These are phyloP conservation scores for Eucalyptus globulus DNA, from an alignment of 345 rosid genomes.

Conservation along the genomic window DNA sequence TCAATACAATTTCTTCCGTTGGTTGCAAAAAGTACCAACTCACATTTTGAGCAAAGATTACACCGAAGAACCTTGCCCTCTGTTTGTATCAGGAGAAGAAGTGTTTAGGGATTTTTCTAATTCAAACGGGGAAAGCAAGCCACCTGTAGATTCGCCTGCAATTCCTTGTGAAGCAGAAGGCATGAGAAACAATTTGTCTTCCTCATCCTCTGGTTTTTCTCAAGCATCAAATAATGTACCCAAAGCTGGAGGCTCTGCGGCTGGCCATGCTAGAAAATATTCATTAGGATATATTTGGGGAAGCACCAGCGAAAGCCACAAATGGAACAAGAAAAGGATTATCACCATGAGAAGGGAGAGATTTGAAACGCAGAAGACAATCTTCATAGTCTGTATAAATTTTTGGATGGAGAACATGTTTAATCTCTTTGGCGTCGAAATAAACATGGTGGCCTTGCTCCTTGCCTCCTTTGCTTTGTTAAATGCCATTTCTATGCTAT, in stretches of 20 bases:
- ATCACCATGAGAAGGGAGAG: constrained; percentile 71
- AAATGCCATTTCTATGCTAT: constrained; percentile 76
- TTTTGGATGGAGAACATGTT: constrained; percentile 90
- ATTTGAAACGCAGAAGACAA: constrained; percentile 65
- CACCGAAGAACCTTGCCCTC: constrained; percentile 91
- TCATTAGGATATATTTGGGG: constrained; percentile 87
- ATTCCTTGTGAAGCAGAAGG: constrained; percentile 15
- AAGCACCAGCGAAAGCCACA: constrained; percentile 66
- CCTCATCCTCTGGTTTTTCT: constrained; percentile 22
- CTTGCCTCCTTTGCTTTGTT: constrained; percentile 82
- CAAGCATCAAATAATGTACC: constrained; percentile 23
- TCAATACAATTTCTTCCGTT: constrained; percentile 4
- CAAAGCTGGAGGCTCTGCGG: constrained; percentile 32
- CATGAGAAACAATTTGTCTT: constrained; percentile 31
- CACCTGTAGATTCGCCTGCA: constrained; percentile 11
- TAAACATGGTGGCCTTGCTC: constrained; percentile 85
- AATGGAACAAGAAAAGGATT: constrained; percentile 76
- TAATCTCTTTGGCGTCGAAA: constrained; percentile 90
- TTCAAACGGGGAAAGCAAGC: constrained; percentile 36
- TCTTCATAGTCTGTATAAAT: constrained; percentile 59
- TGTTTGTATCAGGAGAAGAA: constrained; percentile 70
- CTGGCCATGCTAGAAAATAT: constrained; percentile 41
- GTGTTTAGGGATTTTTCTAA: constrained; percentile 18
- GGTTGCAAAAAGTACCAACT: constrained; percentile 48
- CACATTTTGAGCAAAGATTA: constrained; percentile 24